phyloP scores from a whole-genome alignment of 106 monocot genomes.

The Platanthera zijinensis region DNA sequence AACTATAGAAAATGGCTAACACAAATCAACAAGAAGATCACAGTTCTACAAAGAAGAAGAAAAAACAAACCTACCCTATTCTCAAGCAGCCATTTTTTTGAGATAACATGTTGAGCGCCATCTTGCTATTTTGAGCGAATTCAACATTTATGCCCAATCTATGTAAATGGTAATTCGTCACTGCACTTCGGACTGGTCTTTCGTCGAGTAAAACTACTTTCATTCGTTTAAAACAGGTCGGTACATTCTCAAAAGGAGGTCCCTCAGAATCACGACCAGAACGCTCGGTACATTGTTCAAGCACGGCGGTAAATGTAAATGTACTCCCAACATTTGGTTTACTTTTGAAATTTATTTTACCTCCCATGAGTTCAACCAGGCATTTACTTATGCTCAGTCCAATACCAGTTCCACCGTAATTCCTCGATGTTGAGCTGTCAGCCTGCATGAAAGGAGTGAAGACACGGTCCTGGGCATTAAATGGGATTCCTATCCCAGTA shows the following conservation, averaged over 20 bases:
- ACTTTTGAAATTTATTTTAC: conserved; percentile 73
- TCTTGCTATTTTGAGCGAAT: conserved; percentile 25
- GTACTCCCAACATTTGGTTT: conserved; percentile 81
- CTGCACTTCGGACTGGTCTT: conserved; percentile 66
- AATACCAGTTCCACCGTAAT: conserved; percentile 96
- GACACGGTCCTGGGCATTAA: conserved; percentile 77
- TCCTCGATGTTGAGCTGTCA: conserved; percentile 93
- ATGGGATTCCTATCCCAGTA: conserved; percentile 87
- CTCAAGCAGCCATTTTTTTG: conserved; percentile 45
- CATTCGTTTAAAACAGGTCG: conserved; percentile 56
- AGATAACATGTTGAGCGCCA: conserved; percentile 24
- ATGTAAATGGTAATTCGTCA: conserved; percentile 78
- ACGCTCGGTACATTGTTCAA: conserved; percentile 29
- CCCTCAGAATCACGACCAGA: conserved; percentile 27
- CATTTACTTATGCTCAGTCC: conserved; percentile 97
- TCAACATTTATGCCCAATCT: conserved; percentile 72
- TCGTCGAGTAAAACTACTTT: conserved; percentile 58
- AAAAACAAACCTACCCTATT: conserved; percentile 33
- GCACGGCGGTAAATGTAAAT: conserved; percentile 75
- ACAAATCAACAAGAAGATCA: too few relatives aligned
- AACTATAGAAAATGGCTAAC: too few relatives aligned
- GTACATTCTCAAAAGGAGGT: conserved; percentile 39
- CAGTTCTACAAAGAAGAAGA: background rate
- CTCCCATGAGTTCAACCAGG: conserved; percentile 90
- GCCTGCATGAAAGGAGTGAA: conserved; percentile 99